These are phyloP conservation scores for Thyridium curvatum DNA, from an alignment of 2,329 filamentous ascomycete genomes.

Conservation along the genomic window DNA sequence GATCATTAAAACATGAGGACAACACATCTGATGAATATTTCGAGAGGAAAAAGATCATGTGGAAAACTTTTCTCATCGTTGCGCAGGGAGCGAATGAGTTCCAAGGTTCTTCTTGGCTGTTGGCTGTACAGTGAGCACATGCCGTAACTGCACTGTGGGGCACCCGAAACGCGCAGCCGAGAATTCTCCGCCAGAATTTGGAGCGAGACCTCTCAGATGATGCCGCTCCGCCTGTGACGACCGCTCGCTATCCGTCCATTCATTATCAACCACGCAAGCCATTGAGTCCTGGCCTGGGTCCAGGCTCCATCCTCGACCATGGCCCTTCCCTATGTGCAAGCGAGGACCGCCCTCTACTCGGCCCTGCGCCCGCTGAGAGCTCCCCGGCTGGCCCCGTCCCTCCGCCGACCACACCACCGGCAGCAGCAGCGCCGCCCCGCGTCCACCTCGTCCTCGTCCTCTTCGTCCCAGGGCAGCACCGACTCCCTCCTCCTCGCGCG, in stretches of 20 bases:
- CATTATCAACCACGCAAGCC: slow-evolving; percentile 10
- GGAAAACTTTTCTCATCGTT: too few relatives aligned
- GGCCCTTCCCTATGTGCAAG: slow-evolving; percentile 20
- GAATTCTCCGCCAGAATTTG: too few relatives aligned
- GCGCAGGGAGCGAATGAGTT: too few relatives aligned
- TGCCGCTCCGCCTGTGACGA: not conserved
- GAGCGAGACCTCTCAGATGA: not conserved
- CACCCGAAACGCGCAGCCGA: too few relatives aligned
- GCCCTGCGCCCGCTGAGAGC: slow-evolving; percentile 13
- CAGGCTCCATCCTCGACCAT: slow-evolving; percentile 18
- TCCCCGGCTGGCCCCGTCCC: slow-evolving; percentile 4
- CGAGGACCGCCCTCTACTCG: slow-evolving; percentile 13
- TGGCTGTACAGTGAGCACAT: too few relatives aligned
- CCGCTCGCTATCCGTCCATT: not conserved
- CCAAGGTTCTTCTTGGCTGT: too few relatives aligned
- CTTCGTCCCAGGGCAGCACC: slow-evolving; percentile 3
- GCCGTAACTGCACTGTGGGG: too few relatives aligned
- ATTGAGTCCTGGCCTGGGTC: slow-evolving; percentile 24
- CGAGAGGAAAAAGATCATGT: too few relatives aligned
- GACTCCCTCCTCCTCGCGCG: slow-evolving; percentile 20
- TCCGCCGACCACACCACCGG: slow-evolving; percentile 6
- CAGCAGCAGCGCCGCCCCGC: slow-evolving; percentile 11
- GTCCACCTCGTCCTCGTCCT: slow-evolving; percentile 15
- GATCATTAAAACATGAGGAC: too few relatives aligned
- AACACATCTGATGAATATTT: too few relatives aligned